Evolutionary conservation across 169 alveolate genomes (phyloP).

Genomic region (Plasmodium fragile): DNA sequence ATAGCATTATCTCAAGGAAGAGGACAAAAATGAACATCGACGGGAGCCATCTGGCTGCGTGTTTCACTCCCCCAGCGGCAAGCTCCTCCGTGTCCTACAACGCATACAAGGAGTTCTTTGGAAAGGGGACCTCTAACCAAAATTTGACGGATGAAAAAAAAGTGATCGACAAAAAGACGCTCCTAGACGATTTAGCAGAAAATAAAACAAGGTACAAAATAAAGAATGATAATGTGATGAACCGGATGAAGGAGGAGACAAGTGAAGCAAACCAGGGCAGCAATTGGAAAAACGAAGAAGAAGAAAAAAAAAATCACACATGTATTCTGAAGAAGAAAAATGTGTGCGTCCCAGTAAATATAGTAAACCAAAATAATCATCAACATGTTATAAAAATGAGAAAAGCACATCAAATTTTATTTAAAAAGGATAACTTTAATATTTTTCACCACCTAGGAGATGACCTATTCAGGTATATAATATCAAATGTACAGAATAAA

Average conservation of each 20-base stretch:
- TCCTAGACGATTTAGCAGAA: not conserved
- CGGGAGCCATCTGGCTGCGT: not conserved
- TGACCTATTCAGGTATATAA: slow-evolving; percentile 51
- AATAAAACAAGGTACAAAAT: slow-evolving; percentile 9
- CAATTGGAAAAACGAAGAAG: not conserved
- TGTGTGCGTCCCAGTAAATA: slow-evolving; percentile 59
- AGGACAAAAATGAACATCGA: slow-evolving; percentile 19
- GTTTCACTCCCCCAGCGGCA: not conserved
- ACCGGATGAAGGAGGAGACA: not conserved
- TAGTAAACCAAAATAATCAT: slow-evolving; percentile 4
- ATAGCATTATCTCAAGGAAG: slow-evolving; percentile 30
- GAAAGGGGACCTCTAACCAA: not conserved
- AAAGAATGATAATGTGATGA: slow-evolving; percentile 14
- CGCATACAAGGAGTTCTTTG: slow-evolving; percentile 49
- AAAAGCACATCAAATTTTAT: not conserved
- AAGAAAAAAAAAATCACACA: not conserved
- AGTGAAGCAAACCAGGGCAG: not conserved
- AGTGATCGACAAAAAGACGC: not conserved
- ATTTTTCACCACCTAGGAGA: slow-evolving; percentile 49
- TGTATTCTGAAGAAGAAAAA: slow-evolving; percentile 49
- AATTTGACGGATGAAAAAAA: not conserved
- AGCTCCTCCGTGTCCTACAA: not conserved
- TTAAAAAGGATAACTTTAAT: slow-evolving; percentile 46
- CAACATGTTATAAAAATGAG: not conserved
- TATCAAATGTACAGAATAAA: slow-evolving; percentile 51